A percentile compares a stretch with the other conserved stretches of the same genome.
phyloP scores from a whole-genome alignment of 129 eudicot species.

The Helichrysum umbraculigerum region DNA sequence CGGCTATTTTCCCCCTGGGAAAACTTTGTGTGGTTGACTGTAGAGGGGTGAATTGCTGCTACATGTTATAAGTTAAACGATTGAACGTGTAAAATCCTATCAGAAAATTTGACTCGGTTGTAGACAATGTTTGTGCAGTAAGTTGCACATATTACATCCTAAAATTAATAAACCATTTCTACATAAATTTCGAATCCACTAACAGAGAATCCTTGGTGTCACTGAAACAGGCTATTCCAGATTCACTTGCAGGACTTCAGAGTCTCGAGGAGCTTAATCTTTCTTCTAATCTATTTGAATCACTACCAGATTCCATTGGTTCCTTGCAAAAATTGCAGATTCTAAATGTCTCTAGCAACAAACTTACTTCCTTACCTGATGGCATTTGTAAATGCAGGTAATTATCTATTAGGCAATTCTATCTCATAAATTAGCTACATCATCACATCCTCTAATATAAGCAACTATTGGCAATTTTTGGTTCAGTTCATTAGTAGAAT shows the following conservation, averaged over 20 bases:
- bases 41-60: too few species aligned
- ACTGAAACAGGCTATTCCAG: constrained; percentile 69
- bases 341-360: constrained; percentile 84
- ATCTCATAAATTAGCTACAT: neutral
- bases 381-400: constrained; percentile 94
- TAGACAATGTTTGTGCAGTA: neutral
- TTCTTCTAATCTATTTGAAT: constrained; percentile 65
- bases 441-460: neutral
- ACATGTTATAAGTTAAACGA: neutral
- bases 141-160: neutral
- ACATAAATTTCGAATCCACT: neutral
- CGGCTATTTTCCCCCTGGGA: too few species aligned
- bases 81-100: neutral
- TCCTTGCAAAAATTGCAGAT: constrained; percentile 51
- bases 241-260: constrained; percentile 79
- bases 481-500: constrained; percentile 75
- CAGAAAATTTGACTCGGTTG: neutral
- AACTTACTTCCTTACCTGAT: constrained; percentile 78
- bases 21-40: too few species aligned
- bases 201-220: neutral
- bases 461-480: neutral
- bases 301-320: constrained; percentile 83
- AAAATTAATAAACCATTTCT: neutral
- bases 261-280: constrained; percentile 80
- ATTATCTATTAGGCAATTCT: neutral